Evolutionary conservation across 352 stramenopile genomes (phyloP), one percentile per base, ranked within the genome.

Genomic region (Phytophthora agathidicida): DNA sequence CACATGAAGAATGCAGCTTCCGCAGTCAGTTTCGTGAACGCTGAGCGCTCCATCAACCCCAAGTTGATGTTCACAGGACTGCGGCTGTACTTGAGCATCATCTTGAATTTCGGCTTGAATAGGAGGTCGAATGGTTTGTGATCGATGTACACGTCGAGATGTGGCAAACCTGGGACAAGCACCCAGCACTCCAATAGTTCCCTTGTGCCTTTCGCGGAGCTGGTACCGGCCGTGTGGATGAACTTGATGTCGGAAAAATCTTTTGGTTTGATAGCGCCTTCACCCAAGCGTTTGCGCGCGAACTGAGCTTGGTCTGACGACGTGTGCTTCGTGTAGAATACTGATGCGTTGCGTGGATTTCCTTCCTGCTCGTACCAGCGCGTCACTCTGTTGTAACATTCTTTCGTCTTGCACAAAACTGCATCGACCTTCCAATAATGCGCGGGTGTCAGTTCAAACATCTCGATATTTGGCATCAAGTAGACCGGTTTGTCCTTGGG

Each of bases 391-490:
- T 74, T 47, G 36, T 70, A 77, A 52, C 64, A 86, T 22, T 65
- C 59, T 22, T 60, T 33, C 3, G 76, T 88, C 44, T 93, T 93
- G 58, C 77, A 89, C 0, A 93, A 44, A 32, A 93, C 67, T 2
- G 64, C 69, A 43, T 89, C 69, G 5, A 73, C 71, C 8, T 50
- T 52, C 68, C 80, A 85, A 42, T 86, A 83, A 39, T 89, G 60
- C 3, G 57, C 28, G 1, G 64, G 47, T 8, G 59, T 60, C 13
- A 91, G 44, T 56, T 90, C 69, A 46, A 69, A 67, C 77, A 89
- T 90, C 48, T 87, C 68, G 17, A 81, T 78, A 39, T 81, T 81
- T 5, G 72, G 72, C 65, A 79, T 82, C 2, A 79, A 19, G 33
- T 78, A 88, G 20, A 88, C 24, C 0, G 73, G 63, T 27, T 85